Conservation (phyloP, 1,284 basidiomycete species). For the Marasmius sp. region DNA sequence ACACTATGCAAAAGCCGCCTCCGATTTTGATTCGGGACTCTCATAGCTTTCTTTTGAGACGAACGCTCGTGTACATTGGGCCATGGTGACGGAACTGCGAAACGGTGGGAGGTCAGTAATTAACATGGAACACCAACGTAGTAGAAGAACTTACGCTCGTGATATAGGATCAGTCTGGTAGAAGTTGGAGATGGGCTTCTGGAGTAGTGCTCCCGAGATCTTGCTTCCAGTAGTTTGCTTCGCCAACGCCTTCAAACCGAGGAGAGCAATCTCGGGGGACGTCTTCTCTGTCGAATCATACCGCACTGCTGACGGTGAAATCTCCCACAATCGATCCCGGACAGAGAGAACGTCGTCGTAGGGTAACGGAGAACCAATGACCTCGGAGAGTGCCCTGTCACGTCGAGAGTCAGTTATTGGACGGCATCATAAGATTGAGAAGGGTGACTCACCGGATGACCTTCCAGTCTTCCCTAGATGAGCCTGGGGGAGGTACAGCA, state of each 20-base stretch:
- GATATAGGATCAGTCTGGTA: constrained; percentile 94
- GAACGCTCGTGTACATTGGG: constrained; percentile 79
- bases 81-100: constrained; percentile 81
- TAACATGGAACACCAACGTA: constrained; percentile 7
- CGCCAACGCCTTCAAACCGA: constrained; percentile 67
- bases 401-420: neutral
- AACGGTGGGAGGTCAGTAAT: constrained; percentile 4
- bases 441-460: constrained; percentile 73
- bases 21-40: constrained; percentile 36
- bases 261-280: constrained; percentile 67
- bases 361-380: constrained; percentile 77
- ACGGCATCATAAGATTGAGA: neutral
- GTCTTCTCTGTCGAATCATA: constrained; percentile 87
- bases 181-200: constrained; percentile 89
- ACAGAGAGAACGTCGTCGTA: constrained; percentile 91
- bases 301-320: constrained; percentile 88
- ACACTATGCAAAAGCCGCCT: constrained; percentile 46
- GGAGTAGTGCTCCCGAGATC: constrained; percentile 63
- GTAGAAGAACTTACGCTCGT: constrained; percentile 61
- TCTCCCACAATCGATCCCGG: constrained; percentile 96
- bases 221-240: constrained; percentile 53
- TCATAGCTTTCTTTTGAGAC: constrained; percentile 62
- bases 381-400: constrained; percentile 89
- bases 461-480: constrained; percentile 98
- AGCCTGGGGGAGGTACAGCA: constrained; percentile 94